Percentiles rank a stretch among this genome's conserved stretches.
These are phyloP conservation scores for Cenchrus purpureus DNA, from an alignment of 176 grass and related monocot species.

Conservation along the genomic window DNA sequence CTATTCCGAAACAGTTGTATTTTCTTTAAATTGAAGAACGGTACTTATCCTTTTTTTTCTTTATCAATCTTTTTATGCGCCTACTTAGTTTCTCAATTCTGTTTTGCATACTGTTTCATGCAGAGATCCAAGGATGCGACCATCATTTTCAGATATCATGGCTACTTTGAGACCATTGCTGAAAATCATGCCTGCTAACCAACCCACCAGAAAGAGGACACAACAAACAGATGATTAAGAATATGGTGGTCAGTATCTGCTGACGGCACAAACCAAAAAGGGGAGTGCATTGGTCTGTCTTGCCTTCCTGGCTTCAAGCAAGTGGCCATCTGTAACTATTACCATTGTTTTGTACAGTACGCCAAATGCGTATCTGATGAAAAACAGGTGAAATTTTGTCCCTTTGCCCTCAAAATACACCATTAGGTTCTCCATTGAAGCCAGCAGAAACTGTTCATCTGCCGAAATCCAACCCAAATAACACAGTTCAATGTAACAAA, in stretches of 20 bases:
- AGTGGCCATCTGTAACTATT: conserved; percentile 55
- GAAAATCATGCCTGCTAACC: conserved; percentile 60
- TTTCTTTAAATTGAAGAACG: conserved; percentile 9
- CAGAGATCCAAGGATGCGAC: conserved; percentile 80
- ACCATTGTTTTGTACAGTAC: conserved; percentile 66
- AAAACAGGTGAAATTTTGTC: conserved; percentile 27
- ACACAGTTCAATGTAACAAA: conserved; percentile 14
- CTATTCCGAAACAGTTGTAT: not conserved
- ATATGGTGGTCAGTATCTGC: conserved; percentile 38
- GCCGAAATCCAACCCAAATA: conserved; percentile 15
- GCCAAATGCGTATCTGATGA: conserved; percentile 25
- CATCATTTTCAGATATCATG: conserved; percentile 97
- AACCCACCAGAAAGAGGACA: conserved; percentile 58
- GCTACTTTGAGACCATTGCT: conserved; percentile 67
- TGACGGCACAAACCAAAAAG: conserved; percentile 21
- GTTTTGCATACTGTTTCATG: conserved; percentile 31
- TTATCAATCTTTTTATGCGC: not conserved
- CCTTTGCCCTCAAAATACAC: conserved; percentile 19
- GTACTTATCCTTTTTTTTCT: not conserved
- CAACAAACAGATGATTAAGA: conserved; percentile 50
- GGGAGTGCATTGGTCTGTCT: conserved; percentile 11
- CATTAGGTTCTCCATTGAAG: conserved; percentile 39
- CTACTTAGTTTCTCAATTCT: conserved; percentile 13
- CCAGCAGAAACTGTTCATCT: conserved; percentile 9
- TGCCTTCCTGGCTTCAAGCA: conserved; percentile 12